Base-by-base conservation (phyloP, 2,329 filamentous ascomycete genomes). In the Alternaria sp. region DNA sequence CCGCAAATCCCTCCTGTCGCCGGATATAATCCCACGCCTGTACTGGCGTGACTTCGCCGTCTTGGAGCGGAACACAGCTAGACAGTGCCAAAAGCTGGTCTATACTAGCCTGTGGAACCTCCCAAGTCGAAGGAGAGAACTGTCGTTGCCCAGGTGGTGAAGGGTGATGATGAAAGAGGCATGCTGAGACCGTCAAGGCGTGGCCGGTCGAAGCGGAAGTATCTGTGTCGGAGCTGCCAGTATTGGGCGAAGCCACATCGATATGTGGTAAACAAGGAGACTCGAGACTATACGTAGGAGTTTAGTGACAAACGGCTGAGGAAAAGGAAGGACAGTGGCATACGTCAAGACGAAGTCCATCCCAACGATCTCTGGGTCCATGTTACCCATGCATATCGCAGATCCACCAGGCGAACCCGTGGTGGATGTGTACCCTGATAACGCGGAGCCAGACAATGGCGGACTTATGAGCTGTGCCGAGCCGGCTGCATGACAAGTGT, bases 11-110 rank as follows among this genome's bases (percentile, higher is more conserved):
- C 3, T 69, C 62, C 57, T 77, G 74, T 17, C 61, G 49, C 12
- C 69, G 68, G 9, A 81, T 71, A n/a, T 67, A 62, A 49, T 78
- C 71, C 79, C 79, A 81, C 8, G 75, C 78, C 57, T 81, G 79
- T 1, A 81, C 73, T 0, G 79, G 79, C 2, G 79, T 81, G 3
- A 80, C 55, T 32, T 80, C 76, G 13, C 55, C 55, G 13, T 73
- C 71, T 7, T 62, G 57, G 5, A 71, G 68, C 30, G 58, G 71
- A 45, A 69, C 69, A 36, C 45, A 66, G 6, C n/a, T 25, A 4
- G 73, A 71, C 1, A 74, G 61, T 19, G 61, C 49, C 7, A 75
- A 59, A 1, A 77, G 66, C 15, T 61, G 64, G 12, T 74, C 63
- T 3, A 75, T 68, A 17, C 69, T 69, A 1, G 65, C 32, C 15